These are phyloP conservation scores for Pichia sp. DNA, from an alignment of 1,139 yeast genomes.

Conservation along the genomic window DNA sequence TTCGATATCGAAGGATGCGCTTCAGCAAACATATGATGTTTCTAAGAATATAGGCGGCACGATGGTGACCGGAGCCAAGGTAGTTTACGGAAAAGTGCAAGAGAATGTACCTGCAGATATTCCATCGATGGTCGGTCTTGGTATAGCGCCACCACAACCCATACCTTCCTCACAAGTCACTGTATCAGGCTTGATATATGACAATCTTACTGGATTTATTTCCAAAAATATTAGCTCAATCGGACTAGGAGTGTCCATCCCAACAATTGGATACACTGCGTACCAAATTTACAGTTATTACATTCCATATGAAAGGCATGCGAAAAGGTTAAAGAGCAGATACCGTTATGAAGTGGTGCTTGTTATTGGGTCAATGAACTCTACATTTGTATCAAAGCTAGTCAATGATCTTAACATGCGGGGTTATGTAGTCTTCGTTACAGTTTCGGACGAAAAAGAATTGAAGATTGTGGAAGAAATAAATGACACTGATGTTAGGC, in stretches of 20 bases:
- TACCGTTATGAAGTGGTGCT: slow-evolving; percentile 59
- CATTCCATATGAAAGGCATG: slow-evolving; percentile 42
- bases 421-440: slow-evolving; percentile 76
- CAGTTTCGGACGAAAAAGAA: slow-evolving; percentile 64
- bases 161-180: slow-evolving; percentile 2
- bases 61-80: slow-evolving; percentile 5
- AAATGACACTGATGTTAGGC: slow-evolving; percentile 51
- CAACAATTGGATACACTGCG: slow-evolving; percentile 11
- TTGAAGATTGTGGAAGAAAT: slow-evolving; percentile 53
- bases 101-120: slow-evolving; percentile 1
- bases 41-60: slow-evolving; percentile 11
- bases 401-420: slow-evolving; percentile 72
- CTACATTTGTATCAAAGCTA: slow-evolving; percentile 64
- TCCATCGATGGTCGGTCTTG: background rate
- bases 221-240: slow-evolving; percentile 6
- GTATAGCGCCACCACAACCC: background rate
- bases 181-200: slow-evolving; percentile 1
- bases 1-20: slow-evolving; percentile 12
- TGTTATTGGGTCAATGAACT: slow-evolving; percentile 72
- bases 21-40: slow-evolving; percentile 11
- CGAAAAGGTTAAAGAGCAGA: slow-evolving; percentile 29
- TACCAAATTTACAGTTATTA: slow-evolving; percentile 12
- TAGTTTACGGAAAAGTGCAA: slow-evolving; percentile 8
- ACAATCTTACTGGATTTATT: slow-evolving; percentile 2
- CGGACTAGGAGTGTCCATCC: slow-evolving; percentile 13